Percentiles rank a stretch among this genome's conserved stretches.
These are phyloP conservation scores for Sicyos baderoa DNA, from an alignment of 306 rosid genomes.

Conservation along the genomic window DNA sequence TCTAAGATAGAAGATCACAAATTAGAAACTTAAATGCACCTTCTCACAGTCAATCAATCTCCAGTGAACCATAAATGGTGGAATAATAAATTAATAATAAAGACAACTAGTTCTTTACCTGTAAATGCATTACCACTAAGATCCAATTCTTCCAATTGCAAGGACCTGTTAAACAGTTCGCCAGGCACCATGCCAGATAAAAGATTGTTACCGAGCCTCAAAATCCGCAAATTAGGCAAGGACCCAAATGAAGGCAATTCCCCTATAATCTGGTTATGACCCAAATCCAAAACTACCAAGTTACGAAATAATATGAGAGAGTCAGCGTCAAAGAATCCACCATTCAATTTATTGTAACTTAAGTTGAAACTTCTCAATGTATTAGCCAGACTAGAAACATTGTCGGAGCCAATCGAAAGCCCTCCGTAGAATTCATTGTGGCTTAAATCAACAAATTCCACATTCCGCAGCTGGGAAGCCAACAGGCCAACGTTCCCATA, in stretches of 20 bases:
- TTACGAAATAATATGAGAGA: slow-evolving; percentile 50
- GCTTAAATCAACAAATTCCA: slow-evolving; percentile 73
- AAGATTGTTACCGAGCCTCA: slow-evolving; percentile 47
- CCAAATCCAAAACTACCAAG: slow-evolving; percentile 65
- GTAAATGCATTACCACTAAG: slow-evolving; percentile 77
- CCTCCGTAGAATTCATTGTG: slow-evolving; percentile 58
- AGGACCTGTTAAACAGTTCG: slow-evolving; percentile 47
- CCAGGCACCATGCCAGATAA: slow-evolving; percentile 56
- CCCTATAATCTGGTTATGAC: slow-evolving; percentile 51
- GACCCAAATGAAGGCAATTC: slow-evolving; percentile 60
- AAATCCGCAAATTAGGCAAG: slow-evolving; percentile 44
- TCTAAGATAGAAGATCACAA: background rate
- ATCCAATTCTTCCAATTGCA: slow-evolving; percentile 63
- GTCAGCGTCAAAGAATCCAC: slow-evolving; percentile 45
- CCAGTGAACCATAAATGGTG: background rate
- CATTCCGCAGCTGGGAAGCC: slow-evolving; percentile 42
- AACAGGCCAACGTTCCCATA: slow-evolving; percentile 58
- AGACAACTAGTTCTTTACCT: slow-evolving; percentile 36
- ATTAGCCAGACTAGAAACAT: slow-evolving; percentile 62
- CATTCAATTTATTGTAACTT: slow-evolving; percentile 49
- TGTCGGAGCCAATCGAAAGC: slow-evolving; percentile 31
- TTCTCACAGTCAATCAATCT: background rate
- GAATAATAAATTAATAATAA: background rate
- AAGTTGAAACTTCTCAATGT: slow-evolving; percentile 48
- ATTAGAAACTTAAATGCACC: background rate